Evolutionary conservation across 495 filamentous ascomycete species (phyloP).

Genomic region (Mytilinidion resinicola): DNA sequence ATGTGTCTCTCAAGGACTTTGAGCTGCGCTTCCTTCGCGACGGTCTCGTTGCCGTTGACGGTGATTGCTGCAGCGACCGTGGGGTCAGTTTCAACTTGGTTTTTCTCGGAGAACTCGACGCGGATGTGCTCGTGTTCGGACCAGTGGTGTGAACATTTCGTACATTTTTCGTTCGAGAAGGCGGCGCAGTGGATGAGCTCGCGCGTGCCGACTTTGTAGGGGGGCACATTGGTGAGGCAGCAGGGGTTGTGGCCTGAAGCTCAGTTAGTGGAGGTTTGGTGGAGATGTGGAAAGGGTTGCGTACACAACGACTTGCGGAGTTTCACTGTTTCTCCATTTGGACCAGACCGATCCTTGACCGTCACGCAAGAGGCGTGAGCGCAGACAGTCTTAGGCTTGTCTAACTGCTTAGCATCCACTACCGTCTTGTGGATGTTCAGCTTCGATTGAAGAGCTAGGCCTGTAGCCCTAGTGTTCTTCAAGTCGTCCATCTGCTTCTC

Average conservation of each 20-base stretch:
- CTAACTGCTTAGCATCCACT: neutral
- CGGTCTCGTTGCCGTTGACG: neutral
- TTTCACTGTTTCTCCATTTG: neutral
- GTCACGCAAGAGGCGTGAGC: neutral
- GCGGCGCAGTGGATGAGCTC: neutral
- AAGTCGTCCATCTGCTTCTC: neutral
- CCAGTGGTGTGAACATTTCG: neutral
- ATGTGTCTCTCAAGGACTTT: slow-evolving; percentile 15
- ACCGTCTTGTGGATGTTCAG: neutral
- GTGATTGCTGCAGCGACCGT: neutral
- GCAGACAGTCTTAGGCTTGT: neutral
- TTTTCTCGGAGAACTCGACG: neutral
- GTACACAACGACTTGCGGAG: neutral
- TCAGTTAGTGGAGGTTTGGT: neutral
- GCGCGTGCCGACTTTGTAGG: neutral
- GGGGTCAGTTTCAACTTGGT: neutral
- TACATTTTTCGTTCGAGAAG: neutral
- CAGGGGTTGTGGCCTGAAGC: neutral
- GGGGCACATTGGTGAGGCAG: neutral
- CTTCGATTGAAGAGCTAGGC: neutral
- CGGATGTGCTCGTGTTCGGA: neutral
- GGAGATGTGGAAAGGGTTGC: neutral
- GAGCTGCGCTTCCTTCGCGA: neutral
- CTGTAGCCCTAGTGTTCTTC: neutral
- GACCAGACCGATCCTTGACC: neutral